Evolutionary conservation across 2,329 filamentous ascomycete species (phyloP).

Genomic region (Aulographum hederae): DNA sequence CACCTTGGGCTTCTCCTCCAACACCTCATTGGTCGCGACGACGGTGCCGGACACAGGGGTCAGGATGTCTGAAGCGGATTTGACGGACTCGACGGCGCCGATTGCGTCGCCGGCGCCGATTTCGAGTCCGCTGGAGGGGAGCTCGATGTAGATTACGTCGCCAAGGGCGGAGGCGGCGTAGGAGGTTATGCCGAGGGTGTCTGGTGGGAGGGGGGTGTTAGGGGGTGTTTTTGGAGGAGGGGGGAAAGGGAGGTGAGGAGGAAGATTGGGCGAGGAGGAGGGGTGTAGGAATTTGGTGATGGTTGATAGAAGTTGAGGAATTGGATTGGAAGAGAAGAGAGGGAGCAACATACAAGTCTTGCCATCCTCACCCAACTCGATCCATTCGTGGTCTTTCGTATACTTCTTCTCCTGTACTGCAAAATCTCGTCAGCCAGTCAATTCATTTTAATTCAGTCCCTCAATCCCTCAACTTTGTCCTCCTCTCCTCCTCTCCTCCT

Average conservation of each 20-base stretch:
- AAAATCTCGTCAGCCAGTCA: too few species aligned
- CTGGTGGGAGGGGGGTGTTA: conserved; percentile 20
- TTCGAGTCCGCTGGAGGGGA: conserved; percentile 53
- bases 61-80: conserved; percentile 95
- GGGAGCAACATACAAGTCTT: conserved; percentile 45
- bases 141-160: conserved; percentile 94
- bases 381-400: conserved; percentile 97
- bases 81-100: conserved; percentile 93
- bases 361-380: conserved; percentile 68
- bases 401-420: conserved; percentile 80
- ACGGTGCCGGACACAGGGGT: conserved; percentile 68
- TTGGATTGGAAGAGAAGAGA: too few species aligned
- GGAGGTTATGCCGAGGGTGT: conserved; percentile 64
- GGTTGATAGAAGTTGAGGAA: too few species aligned
- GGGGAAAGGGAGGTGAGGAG: conserved; percentile 2
- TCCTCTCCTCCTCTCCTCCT: too few species aligned
- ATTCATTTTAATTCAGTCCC: too few species aligned
- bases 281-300: conserved; percentile 2
- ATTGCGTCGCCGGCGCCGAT: conserved; percentile 65
- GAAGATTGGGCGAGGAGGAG: conserved; percentile 1
- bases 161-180: conserved; percentile 87
- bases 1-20: conserved; percentile 70
- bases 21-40: conserved; percentile 48
- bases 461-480: too few species aligned
- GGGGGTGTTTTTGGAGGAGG: too few species aligned